Conservation (phyloP, 2,329 filamentous ascomycete genomes). For the Exophiala sp. region DNA sequence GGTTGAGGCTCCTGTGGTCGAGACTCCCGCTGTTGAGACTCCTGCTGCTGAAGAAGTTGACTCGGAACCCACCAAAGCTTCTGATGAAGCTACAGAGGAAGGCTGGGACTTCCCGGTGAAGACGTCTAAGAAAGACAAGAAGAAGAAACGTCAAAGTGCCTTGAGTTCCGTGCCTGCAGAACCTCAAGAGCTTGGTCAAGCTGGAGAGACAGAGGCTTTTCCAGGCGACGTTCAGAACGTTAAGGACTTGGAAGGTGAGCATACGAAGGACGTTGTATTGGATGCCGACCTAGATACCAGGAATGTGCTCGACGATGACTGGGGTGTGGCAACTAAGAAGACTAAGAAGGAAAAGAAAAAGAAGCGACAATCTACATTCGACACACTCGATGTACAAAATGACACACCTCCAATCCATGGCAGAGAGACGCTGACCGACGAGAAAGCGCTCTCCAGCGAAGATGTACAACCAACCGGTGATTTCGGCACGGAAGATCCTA, state of each 20-base stretch:
- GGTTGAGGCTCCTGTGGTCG: background rate
- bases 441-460: too few species aligned
- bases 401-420: too few species aligned
- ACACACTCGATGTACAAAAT: too few species aligned
- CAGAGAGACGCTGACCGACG: too few species aligned
- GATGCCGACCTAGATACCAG: background rate
- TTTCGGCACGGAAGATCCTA: too few species aligned
- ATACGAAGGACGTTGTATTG: too few species aligned
- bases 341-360: constrained; percentile 25
- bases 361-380: constrained; percentile 2
- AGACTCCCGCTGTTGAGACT: constrained; percentile 4
- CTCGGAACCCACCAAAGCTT: background rate
- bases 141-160: constrained; percentile 30
- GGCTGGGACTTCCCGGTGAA: constrained; percentile 16
- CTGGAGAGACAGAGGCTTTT: constrained; percentile 2
- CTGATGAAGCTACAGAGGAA: constrained; percentile 1
- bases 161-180: background rate
- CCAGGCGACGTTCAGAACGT: background rate
- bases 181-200: background rate
- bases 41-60: background rate
- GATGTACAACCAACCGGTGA: too few species aligned
- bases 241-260: too few species aligned
- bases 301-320: background rate
- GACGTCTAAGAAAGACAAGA: constrained; percentile 26
- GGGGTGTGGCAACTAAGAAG: background rate